Percentiles rank a stretch among this genome's conserved stretches.
phyloP scores from a whole-genome alignment of 495 filamentous ascomycete species.

The Hamigera avellanea region DNA sequence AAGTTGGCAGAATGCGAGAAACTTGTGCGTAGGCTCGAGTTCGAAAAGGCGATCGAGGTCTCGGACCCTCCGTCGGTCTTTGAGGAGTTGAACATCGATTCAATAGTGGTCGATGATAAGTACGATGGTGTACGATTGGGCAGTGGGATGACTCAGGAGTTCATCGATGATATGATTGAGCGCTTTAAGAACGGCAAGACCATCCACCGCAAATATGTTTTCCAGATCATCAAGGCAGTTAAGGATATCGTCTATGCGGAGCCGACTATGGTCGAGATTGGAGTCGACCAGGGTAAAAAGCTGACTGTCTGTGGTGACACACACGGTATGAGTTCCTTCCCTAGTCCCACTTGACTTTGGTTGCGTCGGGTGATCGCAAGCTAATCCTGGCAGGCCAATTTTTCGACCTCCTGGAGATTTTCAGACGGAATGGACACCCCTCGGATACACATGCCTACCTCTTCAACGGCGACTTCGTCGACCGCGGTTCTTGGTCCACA shows the following conservation, averaged over 20 bases:
- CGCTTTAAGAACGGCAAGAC: constrained; percentile 94
- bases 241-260: constrained; percentile 83
- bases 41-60: constrained; percentile 90
- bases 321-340: constrained; percentile 74
- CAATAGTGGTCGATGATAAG: constrained; percentile 64
- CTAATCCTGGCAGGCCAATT: constrained; percentile 61
- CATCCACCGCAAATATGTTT: constrained; percentile 91
- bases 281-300: constrained; percentile 59
- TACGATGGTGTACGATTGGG: constrained; percentile 81
- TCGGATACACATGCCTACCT: constrained; percentile 80
- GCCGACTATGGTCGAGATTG: constrained; percentile 94
- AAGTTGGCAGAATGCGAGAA: constrained; percentile 89
- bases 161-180: constrained; percentile 92
- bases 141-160: constrained; percentile 86
- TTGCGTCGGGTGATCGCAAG: not conserved
- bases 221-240: constrained; percentile 85
- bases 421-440: constrained; percentile 80
- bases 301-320: constrained; percentile 97
- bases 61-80: constrained; percentile 83
- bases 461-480: constrained; percentile 99
- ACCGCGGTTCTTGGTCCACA: constrained; percentile 93
- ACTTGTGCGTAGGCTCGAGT: constrained; percentile 77
- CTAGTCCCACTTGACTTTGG: constrained; percentile 3
- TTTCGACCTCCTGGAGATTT: constrained; percentile 94
- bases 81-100: constrained; percentile 78